A percentile compares a stretch with the other conserved stretches of the same genome.
phyloP scores from a whole-genome alignment of 805 yeast species.

The Blastobotrys americana region DNA sequence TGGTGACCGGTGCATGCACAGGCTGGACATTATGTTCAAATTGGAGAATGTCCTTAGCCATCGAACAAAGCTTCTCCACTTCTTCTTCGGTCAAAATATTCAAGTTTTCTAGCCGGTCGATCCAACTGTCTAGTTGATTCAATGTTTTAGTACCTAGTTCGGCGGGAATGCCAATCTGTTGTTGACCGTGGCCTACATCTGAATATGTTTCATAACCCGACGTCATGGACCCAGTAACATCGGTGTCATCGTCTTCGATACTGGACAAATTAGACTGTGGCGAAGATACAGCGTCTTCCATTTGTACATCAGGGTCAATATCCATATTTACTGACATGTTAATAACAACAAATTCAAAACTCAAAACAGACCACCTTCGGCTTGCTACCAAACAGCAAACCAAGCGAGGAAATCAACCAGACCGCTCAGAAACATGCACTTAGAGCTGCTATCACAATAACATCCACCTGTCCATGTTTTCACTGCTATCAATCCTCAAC shows the following conservation, averaged over 20 bases:
- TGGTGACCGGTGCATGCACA: conserved; percentile 89
- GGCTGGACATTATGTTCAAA: conserved; percentile 94
- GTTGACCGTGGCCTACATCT: not conserved
- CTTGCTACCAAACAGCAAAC: too few species aligned
- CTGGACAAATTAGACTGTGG: not conserved
- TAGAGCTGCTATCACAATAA: too few species aligned
- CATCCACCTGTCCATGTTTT: too few species aligned
- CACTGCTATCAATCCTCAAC: too few species aligned
- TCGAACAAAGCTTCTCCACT: conserved; percentile 71
- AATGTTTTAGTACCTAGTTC: conserved; percentile 43
- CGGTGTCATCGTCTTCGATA: conserved; percentile 2
- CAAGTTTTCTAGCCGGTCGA: conserved; percentile 71
- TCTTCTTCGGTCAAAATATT: conserved; percentile 80
- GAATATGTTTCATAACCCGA: conserved; percentile 1
- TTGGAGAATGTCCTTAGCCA: conserved; percentile 85
- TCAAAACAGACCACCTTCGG: too few species aligned
- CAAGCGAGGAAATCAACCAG: too few species aligned
- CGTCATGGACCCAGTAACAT: conserved; percentile 1
- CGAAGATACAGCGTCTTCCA: conserved; percentile 31
- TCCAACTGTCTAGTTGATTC: conserved; percentile 82
- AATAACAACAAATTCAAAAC: too few species aligned
- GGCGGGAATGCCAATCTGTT: conserved; percentile 16
- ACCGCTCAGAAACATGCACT: too few species aligned
- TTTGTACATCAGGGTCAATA: conserved; percentile 34
- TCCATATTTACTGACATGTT: conserved; percentile 23